Evolutionary conservation across 1,284 basidiomycete genomes (phyloP).

Genomic region (Boletus semigastroideus): DNA sequence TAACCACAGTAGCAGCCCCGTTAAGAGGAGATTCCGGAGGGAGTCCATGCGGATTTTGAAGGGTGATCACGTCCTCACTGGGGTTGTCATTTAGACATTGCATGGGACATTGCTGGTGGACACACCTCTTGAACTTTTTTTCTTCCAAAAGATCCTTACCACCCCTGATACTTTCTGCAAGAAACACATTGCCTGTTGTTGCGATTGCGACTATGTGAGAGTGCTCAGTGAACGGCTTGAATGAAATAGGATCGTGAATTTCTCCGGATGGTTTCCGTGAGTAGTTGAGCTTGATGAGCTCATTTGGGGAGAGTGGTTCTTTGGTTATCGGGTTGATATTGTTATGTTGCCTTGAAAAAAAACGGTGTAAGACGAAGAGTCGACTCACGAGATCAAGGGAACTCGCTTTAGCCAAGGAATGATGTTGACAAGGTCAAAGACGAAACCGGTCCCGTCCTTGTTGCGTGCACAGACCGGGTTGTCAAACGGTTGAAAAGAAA

Average conservation of each 20-base stretch:
- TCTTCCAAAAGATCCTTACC: conserved; percentile 87
- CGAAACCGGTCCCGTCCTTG: conserved; percentile 71
- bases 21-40: conserved; percentile 52
- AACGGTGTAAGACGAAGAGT: conserved; percentile 16
- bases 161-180: conserved; percentile 87
- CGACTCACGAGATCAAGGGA: conserved; percentile 10
- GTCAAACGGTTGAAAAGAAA: conserved; percentile 89
- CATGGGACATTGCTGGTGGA: not conserved
- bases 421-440: conserved; percentile 89
- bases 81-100: conserved; percentile 1
- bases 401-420: conserved; percentile 90
- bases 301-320: conserved; percentile 71
- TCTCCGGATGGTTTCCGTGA: conserved; percentile 77
- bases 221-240: conserved; percentile 90
- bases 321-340: conserved; percentile 88
- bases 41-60: conserved; percentile 85
- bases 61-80: conserved; percentile 87
- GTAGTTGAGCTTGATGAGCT: conserved; percentile 90
- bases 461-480: conserved; percentile 89
- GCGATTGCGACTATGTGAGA: conserved; percentile 90
- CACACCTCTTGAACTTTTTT: conserved; percentile 80
- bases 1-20: conserved; percentile 31
- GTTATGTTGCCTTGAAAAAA: conserved; percentile 60
- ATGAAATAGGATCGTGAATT: conserved; percentile 89
- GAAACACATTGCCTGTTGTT: conserved; percentile 89